Conservation (phyloP, 1,284 basidiomycete species). For the Hymenochaete sp. region DNA sequence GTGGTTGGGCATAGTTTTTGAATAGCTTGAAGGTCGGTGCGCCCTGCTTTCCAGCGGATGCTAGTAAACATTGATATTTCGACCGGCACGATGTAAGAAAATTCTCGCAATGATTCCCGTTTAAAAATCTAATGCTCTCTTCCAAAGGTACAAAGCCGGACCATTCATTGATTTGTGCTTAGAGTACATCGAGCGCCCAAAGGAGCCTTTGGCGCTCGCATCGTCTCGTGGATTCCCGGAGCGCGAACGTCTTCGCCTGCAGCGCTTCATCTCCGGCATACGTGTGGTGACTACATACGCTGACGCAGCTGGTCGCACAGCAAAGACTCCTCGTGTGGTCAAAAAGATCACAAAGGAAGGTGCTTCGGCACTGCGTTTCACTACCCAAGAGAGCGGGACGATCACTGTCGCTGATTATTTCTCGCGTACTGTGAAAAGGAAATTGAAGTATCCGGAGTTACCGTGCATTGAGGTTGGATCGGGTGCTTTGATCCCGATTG, state of each 20-base stretch:
- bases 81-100: slow-evolving; percentile 52
- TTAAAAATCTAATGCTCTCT: not conserved
- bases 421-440: slow-evolving; percentile 37
- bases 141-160: slow-evolving; percentile 44
- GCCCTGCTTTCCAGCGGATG: slow-evolving; percentile 57
- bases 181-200: slow-evolving; percentile 38
- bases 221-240: slow-evolving; percentile 42
- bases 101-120: not conserved
- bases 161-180: slow-evolving; percentile 45
- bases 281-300: slow-evolving; percentile 40
- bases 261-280: slow-evolving; percentile 53
- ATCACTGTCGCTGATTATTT: slow-evolving; percentile 61
- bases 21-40: slow-evolving; percentile 34
- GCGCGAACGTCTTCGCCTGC: slow-evolving; percentile 48
- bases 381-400: slow-evolving; percentile 41
- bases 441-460: slow-evolving; percentile 46
- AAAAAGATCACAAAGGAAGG: slow-evolving; percentile 29
- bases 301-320: slow-evolving; percentile 28
- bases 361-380: slow-evolving; percentile 45
- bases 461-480: slow-evolving; percentile 60
- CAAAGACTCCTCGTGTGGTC: slow-evolving; percentile 35
- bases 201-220: slow-evolving; percentile 34
- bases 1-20: not conserved
- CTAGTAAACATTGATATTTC: slow-evolving; percentile 73
- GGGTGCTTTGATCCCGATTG: slow-evolving; percentile 60